These are phyloP conservation scores for Neostapfia colusana DNA, from an alignment of 176 grass and related monocot genomes.

Conservation along the genomic window DNA sequence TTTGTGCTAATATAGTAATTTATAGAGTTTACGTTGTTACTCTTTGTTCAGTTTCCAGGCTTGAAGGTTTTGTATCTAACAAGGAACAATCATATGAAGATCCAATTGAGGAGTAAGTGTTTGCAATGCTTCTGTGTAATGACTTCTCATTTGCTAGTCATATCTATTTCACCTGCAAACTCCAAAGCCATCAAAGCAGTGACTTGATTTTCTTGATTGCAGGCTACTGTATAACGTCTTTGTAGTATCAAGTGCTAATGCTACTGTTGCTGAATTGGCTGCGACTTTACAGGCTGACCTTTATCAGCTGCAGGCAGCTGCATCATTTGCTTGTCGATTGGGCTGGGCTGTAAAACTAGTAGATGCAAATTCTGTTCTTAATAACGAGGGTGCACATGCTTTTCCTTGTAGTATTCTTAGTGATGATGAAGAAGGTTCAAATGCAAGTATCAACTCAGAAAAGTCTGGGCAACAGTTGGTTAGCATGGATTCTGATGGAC, in stretches of 20 bases:
- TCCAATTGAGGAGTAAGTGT: constrained; percentile 96
- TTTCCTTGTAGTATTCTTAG: constrained; percentile 76
- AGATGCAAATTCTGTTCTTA: constrained; percentile 69
- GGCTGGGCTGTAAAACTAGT: constrained; percentile 91
- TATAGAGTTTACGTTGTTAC: constrained; percentile 18
- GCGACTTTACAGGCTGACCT: constrained; percentile 89
- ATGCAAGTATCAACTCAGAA: constrained; percentile 82
- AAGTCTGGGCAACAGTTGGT: constrained; percentile 61
- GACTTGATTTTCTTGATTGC: constrained; percentile 42
- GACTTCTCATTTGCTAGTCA: constrained; percentile 25
- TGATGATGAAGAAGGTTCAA: constrained; percentile 94
- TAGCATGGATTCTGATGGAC: constrained; percentile 55
- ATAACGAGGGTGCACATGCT: constrained; percentile 46
- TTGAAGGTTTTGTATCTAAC: constrained; percentile 97
- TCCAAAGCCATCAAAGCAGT: constrained; percentile 26
- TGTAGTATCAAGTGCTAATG: constrained; percentile 96
- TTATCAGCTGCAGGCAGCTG: constrained; percentile 81
- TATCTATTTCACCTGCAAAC: constrained; percentile 14
- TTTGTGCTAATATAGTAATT: constrained; percentile 19
- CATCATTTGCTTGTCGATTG: constrained; percentile 90
- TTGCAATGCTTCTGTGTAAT: constrained; percentile 26
- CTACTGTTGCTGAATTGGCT: constrained; percentile 94
- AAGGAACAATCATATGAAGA: constrained; percentile 97
- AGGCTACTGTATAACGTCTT: constrained; percentile 97
- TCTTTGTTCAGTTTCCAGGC: constrained; percentile 85